Conservation (phyloP, 1,284 basidiomycete species). For the Trametes versicolor region DNA sequence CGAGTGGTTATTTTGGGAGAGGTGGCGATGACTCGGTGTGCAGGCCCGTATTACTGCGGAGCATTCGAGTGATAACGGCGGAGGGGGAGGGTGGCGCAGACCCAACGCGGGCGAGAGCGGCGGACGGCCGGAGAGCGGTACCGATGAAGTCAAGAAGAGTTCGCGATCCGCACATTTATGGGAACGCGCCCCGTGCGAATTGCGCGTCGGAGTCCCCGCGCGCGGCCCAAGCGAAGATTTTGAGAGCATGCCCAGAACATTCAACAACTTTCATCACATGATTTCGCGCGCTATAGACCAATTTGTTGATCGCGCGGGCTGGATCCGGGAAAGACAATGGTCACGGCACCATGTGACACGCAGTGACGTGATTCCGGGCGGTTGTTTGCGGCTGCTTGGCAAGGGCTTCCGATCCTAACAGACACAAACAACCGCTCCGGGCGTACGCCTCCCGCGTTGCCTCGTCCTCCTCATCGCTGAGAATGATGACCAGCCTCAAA, state of each 20-base stretch:
- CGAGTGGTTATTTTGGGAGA: not conserved
- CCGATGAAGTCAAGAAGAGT: not conserved
- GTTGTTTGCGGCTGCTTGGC: slow-evolving; percentile 20
- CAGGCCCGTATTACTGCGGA: too few relatives aligned
- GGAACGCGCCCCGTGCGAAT: not conserved
- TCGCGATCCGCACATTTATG: not conserved
- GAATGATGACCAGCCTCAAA: too few relatives aligned
- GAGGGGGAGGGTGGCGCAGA: not conserved
- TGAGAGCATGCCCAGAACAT: not conserved
- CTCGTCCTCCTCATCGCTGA: too few relatives aligned
- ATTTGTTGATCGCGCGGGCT: not conserved
- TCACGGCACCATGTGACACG: slow-evolving; percentile 1
- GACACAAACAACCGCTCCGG: slow-evolving; percentile 3
- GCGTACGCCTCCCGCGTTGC: too few relatives aligned
- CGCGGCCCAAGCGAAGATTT: not conserved
- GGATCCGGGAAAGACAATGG: not conserved
- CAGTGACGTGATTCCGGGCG: not conserved
- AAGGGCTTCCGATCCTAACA: slow-evolving; percentile 15
- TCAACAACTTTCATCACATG: slow-evolving; percentile 5
- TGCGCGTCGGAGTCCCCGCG: not conserved
- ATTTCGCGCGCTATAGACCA: not conserved
- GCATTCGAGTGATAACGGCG: not conserved
- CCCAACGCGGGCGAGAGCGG: not conserved
- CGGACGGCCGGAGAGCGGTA: not conserved
- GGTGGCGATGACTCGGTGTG: too few relatives aligned